These are phyloP conservation scores for Pistacia integerrima DNA, from an alignment of 345 rosid species.

Conservation along the genomic window DNA sequence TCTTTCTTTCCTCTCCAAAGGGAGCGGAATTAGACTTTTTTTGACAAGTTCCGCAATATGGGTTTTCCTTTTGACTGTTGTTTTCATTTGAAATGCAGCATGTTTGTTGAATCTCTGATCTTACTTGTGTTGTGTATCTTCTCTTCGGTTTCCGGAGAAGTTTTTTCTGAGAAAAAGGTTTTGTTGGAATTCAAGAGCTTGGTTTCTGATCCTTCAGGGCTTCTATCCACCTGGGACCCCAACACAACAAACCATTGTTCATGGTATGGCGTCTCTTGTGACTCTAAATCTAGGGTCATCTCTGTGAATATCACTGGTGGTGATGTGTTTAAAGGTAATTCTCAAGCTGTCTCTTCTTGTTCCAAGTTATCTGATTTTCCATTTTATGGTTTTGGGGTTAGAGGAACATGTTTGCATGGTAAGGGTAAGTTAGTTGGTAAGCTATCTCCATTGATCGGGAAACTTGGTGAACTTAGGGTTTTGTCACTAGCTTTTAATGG, in stretches of 20 bases:
- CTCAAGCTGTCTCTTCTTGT: constrained; percentile 12
- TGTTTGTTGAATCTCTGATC: constrained; percentile 4
- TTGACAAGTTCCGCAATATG: background rate
- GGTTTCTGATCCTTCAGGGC: constrained; percentile 30
- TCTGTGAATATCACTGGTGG: constrained; percentile 27
- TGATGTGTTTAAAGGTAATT: constrained; percentile 22
- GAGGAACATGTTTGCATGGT: constrained; percentile 8
- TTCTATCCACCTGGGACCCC: constrained; percentile 28
- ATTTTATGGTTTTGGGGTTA: constrained; percentile 22
- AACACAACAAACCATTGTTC: constrained; percentile 24
- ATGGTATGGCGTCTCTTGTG: constrained; percentile 34
- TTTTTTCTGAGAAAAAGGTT: constrained; percentile 1
- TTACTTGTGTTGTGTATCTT: constrained; percentile 7
- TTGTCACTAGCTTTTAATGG: constrained; percentile 36
- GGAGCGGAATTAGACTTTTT: background rate
- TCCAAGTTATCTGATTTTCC: constrained; percentile 15
- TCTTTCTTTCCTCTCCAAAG: background rate
- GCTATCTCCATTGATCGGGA: constrained; percentile 33
- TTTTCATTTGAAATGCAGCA: constrained; percentile 14
- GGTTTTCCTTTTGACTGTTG: background rate
- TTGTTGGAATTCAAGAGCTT: constrained; percentile 33
- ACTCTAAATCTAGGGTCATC: constrained; percentile 25
- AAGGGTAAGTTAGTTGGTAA: constrained; percentile 31
- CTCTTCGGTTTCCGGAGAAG: constrained; percentile 13
- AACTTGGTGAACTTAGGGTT: constrained; percentile 29